Conservation (phyloP, 2,329 filamentous ascomycete genomes). For the Alternaria rosae region DNA sequence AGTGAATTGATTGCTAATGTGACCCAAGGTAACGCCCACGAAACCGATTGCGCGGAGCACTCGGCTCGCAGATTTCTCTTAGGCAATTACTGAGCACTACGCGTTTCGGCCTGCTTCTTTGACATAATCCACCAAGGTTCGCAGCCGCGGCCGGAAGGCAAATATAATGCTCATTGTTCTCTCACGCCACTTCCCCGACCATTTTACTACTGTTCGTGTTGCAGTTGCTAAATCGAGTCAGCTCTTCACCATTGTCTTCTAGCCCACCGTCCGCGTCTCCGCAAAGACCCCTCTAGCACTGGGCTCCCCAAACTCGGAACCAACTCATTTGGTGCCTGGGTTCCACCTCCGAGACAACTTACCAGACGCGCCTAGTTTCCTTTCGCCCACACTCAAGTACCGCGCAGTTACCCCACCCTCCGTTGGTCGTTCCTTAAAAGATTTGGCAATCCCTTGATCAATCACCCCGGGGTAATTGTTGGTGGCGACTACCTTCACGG, state of each 20-base stretch:
- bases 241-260: conserved; percentile 1
- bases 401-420: not conserved
- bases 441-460: not conserved
- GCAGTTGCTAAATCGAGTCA: conserved; percentile 1
- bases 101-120: conserved; percentile 13
- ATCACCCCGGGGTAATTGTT: conserved; percentile 1
- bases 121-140: not conserved
- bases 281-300: not conserved
- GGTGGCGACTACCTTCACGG: conserved; percentile 11
- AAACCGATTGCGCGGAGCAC: conserved; percentile 11
- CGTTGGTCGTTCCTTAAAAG: not conserved
- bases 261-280: conserved; percentile 10
- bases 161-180: conserved; percentile 5
- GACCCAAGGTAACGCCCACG: conserved; percentile 16
- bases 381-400: conserved; percentile 22
- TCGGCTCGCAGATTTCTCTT: conserved; percentile 13
- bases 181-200: not conserved
- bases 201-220: conserved; percentile 4
- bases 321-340: conserved; percentile 11
- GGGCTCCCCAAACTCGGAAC: conserved; percentile 5
- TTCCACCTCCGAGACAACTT: conserved; percentile 17
- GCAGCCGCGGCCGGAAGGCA: conserved; percentile 16
- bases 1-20: conserved; percentile 30
- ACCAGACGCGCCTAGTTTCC: conserved; percentile 20
- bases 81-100: conserved; percentile 13